phyloP scores from a whole-genome alignment of 768 basidiomycete genomes.

The Paxillus involutus region DNA sequence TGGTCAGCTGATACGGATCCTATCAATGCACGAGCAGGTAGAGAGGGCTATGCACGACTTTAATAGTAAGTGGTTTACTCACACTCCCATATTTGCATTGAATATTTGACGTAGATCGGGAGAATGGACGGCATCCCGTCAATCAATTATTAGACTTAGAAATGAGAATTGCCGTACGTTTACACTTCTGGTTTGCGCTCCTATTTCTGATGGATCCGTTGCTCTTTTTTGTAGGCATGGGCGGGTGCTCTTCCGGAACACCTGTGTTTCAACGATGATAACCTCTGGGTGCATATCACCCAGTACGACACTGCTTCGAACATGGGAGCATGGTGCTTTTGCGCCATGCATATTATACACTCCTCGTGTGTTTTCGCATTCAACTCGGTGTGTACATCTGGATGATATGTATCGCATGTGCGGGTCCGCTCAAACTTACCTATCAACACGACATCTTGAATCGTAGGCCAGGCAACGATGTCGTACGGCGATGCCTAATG shows the following conservation, averaged over 20 bases:
- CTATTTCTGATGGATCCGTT: constrained; percentile 9
- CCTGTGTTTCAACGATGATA: constrained; percentile 70
- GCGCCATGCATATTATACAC: constrained; percentile 70
- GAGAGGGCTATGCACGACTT: constrained; percentile 55
- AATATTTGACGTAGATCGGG: constrained; percentile 30
- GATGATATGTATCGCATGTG: background rate
- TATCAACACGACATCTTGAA: background rate
- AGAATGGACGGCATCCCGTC: constrained; percentile 29
- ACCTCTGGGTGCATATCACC: constrained; percentile 62
- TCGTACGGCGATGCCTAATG: constrained; percentile 22
- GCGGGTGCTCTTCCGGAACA: constrained; percentile 63
- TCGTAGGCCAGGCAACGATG: constrained; percentile 33
- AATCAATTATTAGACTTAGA: constrained; percentile 41
- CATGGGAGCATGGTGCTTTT: constrained; percentile 80
- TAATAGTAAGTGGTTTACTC: constrained; percentile 38
- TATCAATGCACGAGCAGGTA: constrained; percentile 62
- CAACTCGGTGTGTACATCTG: constrained; percentile 50
- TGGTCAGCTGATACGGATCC: constrained; percentile 72
- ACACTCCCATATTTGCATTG: constrained; percentile 6
- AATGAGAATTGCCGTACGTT: constrained; percentile 39
- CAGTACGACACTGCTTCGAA: constrained; percentile 83
- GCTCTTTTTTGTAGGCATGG: constrained; percentile 53
- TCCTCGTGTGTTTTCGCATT: constrained; percentile 67
- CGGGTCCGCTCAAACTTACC: background rate
- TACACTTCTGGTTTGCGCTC: background rate